Percentiles rank a stretch among this genome's conserved stretches.
phyloP scores from a whole-genome alignment of 1,284 basidiomycete genomes.

The Tetrapyrgos nigripes region DNA sequence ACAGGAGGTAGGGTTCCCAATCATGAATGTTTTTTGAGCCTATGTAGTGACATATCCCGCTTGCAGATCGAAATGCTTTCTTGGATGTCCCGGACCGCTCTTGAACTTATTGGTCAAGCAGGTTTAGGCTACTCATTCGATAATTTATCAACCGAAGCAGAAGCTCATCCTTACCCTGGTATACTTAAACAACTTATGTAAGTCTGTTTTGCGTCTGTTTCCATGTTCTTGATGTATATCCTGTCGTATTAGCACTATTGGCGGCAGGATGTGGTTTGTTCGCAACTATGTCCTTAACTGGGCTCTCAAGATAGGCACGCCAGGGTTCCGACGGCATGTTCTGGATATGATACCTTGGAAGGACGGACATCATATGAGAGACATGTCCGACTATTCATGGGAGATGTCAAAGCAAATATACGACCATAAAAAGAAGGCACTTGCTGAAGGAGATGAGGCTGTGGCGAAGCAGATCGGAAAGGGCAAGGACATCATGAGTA shows the following conservation, averaged over 20 bases:
- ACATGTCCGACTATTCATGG: slow-evolving; percentile 47
- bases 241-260: neutral
- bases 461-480: slow-evolving; percentile 37
- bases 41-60: neutral
- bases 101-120: slow-evolving; percentile 33
- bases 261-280: slow-evolving; percentile 20
- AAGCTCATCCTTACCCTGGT: slow-evolving; percentile 33
- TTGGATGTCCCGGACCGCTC: slow-evolving; percentile 22
- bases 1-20: neutral
- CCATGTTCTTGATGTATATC: neutral
- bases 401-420: slow-evolving; percentile 43
- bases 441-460: slow-evolving; percentile 40
- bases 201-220: slow-evolving; percentile 3
- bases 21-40: neutral
- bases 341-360: slow-evolving; percentile 41
- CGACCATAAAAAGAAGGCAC: slow-evolving; percentile 42
- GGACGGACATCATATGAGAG: slow-evolving; percentile 37
- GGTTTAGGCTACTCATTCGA: slow-evolving; percentile 50
- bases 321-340: slow-evolving; percentile 41
- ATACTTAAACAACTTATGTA: slow-evolving; percentile 34
- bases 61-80: slow-evolving; percentile 13
- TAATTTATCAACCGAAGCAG: slow-evolving; percentile 29
- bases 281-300: slow-evolving; percentile 36
- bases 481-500: slow-evolving; percentile 54
- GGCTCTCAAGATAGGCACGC: slow-evolving; percentile 39